These are phyloP conservation scores for Leccinum aurantiacum DNA, from an alignment of 768 basidiomycete species.

Conservation along the genomic window DNA sequence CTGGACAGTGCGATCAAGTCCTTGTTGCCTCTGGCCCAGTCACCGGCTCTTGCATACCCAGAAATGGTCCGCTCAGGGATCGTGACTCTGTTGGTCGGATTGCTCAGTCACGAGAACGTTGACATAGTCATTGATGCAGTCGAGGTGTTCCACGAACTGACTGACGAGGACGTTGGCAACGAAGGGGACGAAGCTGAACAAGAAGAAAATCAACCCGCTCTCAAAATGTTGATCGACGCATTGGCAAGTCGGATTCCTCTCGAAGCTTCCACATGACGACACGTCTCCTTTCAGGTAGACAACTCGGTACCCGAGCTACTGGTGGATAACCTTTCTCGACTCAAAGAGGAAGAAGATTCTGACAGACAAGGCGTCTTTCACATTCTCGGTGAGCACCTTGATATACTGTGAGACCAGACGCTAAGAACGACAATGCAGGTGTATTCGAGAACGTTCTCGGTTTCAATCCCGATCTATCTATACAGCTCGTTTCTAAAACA, in stretches of 20 bases:
- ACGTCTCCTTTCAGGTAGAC: constrained; percentile 55
- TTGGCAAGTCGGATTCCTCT: constrained; percentile 53
- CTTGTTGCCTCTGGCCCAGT: constrained; percentile 86
- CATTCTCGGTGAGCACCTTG: constrained; percentile 60
- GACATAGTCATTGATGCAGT: constrained; percentile 98
- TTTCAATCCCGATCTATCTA: constrained; percentile 76
- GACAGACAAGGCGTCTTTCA: constrained; percentile 93
- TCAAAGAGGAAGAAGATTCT: constrained; percentile 90
- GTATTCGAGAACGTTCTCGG: constrained; percentile 92
- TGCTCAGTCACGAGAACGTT: constrained; percentile 93
- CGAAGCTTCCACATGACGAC: constrained; percentile 2
- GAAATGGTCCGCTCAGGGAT: constrained; percentile 81
- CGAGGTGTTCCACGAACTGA: constrained; percentile 89
- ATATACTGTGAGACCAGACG: neutral
- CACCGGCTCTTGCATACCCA: constrained; percentile 80
- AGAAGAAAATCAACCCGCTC: constrained; percentile 59
- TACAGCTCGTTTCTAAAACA: constrained; percentile 71
- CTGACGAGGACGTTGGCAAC: constrained; percentile 92
- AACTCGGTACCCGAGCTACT: constrained; percentile 84
- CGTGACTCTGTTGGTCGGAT: constrained; percentile 68
- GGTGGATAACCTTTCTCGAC: constrained; percentile 81
- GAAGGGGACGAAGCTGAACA: constrained; percentile 66
- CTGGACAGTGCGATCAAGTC: constrained; percentile 85
- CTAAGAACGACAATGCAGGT: constrained; percentile 42
- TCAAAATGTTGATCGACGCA: constrained; percentile 72